Conservation (phyloP, 2,329 filamentous ascomycete species). For the Talaromyces amestolkiae region DNA sequence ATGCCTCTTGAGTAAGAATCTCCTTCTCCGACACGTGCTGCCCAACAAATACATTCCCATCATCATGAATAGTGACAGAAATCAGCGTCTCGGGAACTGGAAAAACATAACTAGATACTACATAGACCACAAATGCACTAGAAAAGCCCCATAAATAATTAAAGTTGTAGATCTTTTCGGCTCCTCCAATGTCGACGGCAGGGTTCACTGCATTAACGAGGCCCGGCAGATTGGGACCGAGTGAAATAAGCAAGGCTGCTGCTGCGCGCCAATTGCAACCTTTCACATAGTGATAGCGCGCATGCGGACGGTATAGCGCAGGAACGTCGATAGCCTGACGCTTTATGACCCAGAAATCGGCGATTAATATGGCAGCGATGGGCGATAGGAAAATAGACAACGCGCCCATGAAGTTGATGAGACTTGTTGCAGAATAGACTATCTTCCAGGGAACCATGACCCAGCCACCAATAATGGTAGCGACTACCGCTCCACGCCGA, state of each 20-base stretch:
- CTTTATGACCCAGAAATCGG: constrained; percentile 45
- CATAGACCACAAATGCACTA: constrained; percentile 31
- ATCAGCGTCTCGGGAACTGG: constrained; percentile 12
- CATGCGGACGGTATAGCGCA: constrained; percentile 43
- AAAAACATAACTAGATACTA: constrained; percentile 20
- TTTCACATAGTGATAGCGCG: constrained; percentile 38
- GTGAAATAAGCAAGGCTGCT: constrained; percentile 35
- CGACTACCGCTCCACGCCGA: constrained; percentile 48
- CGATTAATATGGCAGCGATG: constrained; percentile 43
- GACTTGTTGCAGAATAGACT: constrained; percentile 35
- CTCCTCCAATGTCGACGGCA: constrained; percentile 24
- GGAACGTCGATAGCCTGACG: constrained; percentile 41
- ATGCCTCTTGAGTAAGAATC: neutral
- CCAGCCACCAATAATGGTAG: constrained; percentile 41
- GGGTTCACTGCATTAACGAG: constrained; percentile 27
- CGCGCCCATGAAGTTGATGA: constrained; percentile 26
- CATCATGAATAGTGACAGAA: neutral
- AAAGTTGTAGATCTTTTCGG: constrained; percentile 35
- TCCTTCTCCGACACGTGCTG: constrained; percentile 1
- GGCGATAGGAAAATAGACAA: constrained; percentile 40
- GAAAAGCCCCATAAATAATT: constrained; percentile 30
- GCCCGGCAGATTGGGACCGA: constrained; percentile 31
- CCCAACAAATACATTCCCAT: neutral
- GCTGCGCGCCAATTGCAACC: constrained; percentile 36
- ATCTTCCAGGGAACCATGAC: constrained; percentile 32